Evolutionary conservation across 176 grass and related monocot genomes (phyloP).

Genomic region (Avena sativa): DNA sequence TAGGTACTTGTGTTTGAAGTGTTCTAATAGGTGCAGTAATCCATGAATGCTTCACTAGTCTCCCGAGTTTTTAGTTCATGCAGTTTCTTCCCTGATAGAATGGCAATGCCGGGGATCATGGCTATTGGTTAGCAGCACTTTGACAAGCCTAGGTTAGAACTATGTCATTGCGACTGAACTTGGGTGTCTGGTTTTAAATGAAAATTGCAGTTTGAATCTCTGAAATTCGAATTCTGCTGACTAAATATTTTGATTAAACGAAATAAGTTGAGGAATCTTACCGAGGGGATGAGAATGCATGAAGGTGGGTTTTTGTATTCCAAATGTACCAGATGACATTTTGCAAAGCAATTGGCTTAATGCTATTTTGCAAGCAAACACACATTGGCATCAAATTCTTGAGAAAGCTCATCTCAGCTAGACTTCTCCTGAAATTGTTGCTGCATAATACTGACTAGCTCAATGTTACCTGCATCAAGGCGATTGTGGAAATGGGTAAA

Average conservation of each 20-base stretch:
- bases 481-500: neutral
- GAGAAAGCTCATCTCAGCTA: neutral
- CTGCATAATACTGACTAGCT: neutral
- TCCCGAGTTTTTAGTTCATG: neutral
- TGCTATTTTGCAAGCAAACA: neutral
- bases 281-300: slow-evolving; percentile 5
- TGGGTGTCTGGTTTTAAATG: neutral
- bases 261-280: neutral
- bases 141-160: neutral
- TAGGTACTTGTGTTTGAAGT: slow-evolving; percentile 19
- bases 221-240: neutral
- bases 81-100: neutral
- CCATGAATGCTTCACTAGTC: neutral
- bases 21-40: neutral
- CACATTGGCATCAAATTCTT: neutral
- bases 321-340: neutral
- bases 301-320: slow-evolving; percentile 9
- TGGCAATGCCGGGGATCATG: neutral
- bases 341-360: neutral
- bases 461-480: neutral
- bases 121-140: neutral
- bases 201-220: neutral
- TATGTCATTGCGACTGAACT: slow-evolving; percentile 5
- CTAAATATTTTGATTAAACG: slow-evolving; percentile 4
- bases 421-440: neutral